Evolutionary conservation across 176 grass and related monocot genomes (phyloP), one percentile per base, ranked within the genome.

Genomic region (Triticum dicoccoides): DNA sequence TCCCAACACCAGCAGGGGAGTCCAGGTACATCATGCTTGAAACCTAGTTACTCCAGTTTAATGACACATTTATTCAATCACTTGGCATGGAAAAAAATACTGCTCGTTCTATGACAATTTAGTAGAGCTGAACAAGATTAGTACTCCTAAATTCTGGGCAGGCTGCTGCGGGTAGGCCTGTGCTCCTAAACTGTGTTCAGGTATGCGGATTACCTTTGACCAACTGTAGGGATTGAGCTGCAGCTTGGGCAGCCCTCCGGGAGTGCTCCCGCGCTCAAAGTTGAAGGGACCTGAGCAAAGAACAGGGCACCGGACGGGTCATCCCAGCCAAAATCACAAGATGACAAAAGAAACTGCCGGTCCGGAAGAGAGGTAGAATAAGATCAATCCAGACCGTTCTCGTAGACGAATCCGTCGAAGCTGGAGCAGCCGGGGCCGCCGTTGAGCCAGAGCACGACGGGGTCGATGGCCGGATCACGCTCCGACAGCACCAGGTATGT

Each of bases 391-490:
- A 11, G 9, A 95, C 93, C 91, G 45, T 98, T 89, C 65, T 91
- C 93, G 49, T 94, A 92, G 80, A 95, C 86, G 81, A 98, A 95
- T 12, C 96, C 93, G 41, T 95, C 91, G 64, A 98, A 95, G 73
- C 96, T 95, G 37, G 96, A 98, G 86, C 90, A 95, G 11, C 96
- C 96, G 0, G 96, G 96, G 2, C 96, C 93, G 13, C 93, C 96
- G 84, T 95, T 98, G 58, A 98, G 85, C 96, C 93, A 95, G 62
- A 95, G 71, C n/a, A 98, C 96, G 38, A 98, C 86, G 15, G 91
- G 96, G 84, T 98, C 96, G 69, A 34, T 21, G 6, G 88, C 56
- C 8, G 96, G 91, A 79, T 84, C 88, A 30, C 86, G 77, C 81
- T 94, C 96, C 21, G 96, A 95, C 11, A 82, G 66, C 44, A 89